Evolutionary conservation across 768 basidiomycete genomes (phyloP), one percentile per base, ranked within the genome.

Genomic region (Lactarius trivialis): DNA sequence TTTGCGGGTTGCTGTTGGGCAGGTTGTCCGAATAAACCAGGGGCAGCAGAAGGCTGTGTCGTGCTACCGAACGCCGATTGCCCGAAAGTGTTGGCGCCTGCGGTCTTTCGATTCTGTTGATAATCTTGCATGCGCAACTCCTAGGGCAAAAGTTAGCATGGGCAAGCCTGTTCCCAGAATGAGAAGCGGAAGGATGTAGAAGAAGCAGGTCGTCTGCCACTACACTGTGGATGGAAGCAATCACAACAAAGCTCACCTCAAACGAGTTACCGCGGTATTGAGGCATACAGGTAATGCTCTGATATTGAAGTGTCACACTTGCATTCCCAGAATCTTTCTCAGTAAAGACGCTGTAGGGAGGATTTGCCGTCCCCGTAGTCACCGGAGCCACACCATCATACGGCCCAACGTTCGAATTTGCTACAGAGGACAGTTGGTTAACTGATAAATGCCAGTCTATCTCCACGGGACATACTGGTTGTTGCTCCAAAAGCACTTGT

Each of bases 251-350:
- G 69, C 74, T 61, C 63, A 76, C 65, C 70, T 78, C 70, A 64
- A 90, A 82, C 24, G 91, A 94, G 63, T 81, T 85, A 45, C 88
- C 86, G 61, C 80, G 74, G 70, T 93, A 96, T 19, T 81, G 80
- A 17, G 88, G 88, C 80, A 88, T 91, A 65, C 86, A 86, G 19
- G 86, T 82, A 58, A 93, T 92, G 39, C 85, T 82, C 73, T 95
- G 92, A 72, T 88, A 96, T 64, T 89, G 86, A 45, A 88, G 76
- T 5, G 76, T 82, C 14, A 74, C 61, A 55, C 56, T 76, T 19
- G 76, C 66, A 60, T 75, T 79, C 9, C 74, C 70, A 17, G 75
- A 68, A 66, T 94, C 92, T 68, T 91, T 91, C 70, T 94, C 92
- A 37, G 57, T 71, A 64, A 78, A 83, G 6, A 77, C 74, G 49